Evolutionary conservation across 1,284 basidiomycete genomes (phyloP).

Genomic region (Malassezia vespertilionis): DNA sequence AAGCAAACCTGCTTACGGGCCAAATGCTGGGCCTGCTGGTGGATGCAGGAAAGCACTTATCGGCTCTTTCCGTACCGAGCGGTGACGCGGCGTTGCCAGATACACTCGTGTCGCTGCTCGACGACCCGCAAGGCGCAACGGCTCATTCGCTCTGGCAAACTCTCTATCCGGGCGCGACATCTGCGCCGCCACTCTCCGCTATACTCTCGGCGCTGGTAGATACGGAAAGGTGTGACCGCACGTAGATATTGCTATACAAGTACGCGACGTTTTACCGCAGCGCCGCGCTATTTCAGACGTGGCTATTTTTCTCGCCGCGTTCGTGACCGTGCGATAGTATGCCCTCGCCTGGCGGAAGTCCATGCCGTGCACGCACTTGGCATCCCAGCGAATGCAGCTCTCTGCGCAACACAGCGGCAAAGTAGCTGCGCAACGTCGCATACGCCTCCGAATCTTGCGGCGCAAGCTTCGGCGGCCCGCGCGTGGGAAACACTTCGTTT

Average conservation of each 20-base stretch:
- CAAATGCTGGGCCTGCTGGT: constrained; percentile 3
- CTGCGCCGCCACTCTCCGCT: too few relatives aligned
- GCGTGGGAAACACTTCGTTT: too few relatives aligned
- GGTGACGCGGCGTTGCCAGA: too few relatives aligned
- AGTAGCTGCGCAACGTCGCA: constrained; percentile 13
- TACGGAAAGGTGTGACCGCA: too few relatives aligned
- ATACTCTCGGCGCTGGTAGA: too few relatives aligned
- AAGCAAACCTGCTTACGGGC: constrained; percentile 11
- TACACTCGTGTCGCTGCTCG: constrained; percentile 10
- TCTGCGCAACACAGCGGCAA: constrained; percentile 16
- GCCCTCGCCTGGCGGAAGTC: constrained; percentile 6
- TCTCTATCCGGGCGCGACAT: background rate
- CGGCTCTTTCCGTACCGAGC: background rate
- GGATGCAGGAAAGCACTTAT: background rate
- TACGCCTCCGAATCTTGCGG: constrained; percentile 5
- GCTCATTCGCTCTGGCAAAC: constrained; percentile 3
- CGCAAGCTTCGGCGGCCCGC: background rate
- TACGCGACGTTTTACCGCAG: too few relatives aligned
- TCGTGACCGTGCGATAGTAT: constrained; percentile 8
- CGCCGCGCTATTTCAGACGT: too few relatives aligned
- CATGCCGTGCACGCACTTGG: background rate
- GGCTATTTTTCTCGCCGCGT: too few relatives aligned
- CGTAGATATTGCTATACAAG: too few relatives aligned
- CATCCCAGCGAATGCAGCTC: constrained; percentile 13
- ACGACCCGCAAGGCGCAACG: constrained; percentile 5